These are phyloP conservation scores for Crithidia expoeki DNA, from an alignment of 208 protist species.

Conservation along the genomic window DNA sequence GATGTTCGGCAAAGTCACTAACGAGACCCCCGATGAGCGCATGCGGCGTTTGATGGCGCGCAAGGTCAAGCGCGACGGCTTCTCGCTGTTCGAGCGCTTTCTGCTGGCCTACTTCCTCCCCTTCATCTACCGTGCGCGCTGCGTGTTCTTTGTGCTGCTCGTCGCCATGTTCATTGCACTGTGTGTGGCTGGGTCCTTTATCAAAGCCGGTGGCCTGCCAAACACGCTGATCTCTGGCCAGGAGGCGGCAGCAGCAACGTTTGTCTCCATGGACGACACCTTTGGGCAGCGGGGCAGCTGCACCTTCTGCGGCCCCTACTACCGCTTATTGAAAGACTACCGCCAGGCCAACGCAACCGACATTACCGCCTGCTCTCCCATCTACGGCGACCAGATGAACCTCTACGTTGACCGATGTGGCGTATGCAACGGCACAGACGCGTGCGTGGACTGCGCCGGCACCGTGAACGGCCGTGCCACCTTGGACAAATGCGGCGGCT, in stretches of 20 bases:
- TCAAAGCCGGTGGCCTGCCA: constrained; percentile 37
- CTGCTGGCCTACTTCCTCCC: constrained; percentile 34
- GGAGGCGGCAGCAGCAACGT: constrained; percentile 8
- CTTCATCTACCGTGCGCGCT: constrained; percentile 23
- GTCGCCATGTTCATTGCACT: constrained; percentile 30
- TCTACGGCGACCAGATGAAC: constrained; percentile 44
- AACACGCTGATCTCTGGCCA: constrained; percentile 34
- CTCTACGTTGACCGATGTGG: constrained; percentile 41
- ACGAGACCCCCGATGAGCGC: constrained; percentile 42
- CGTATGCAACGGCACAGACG: constrained; percentile 44
- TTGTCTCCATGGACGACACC: constrained; percentile 33
- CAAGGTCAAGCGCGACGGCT: constrained; percentile 42
- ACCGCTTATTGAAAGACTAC: constrained; percentile 21
- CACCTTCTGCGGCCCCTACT: constrained; percentile 55
- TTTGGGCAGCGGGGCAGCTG: constrained; percentile 46
- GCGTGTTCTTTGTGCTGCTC: constrained; percentile 27
- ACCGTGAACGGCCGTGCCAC: constrained; percentile 15
- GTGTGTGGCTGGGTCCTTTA: constrained; percentile 30
- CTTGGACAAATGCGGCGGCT: constrained; percentile 34
- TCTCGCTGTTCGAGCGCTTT: constrained; percentile 49
- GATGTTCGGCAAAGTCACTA: constrained; percentile 30
- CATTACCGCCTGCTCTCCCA: constrained; percentile 21
- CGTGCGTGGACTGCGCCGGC: constrained; percentile 49
- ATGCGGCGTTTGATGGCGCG: constrained; percentile 38
- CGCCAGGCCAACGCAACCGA: constrained; percentile 16